Conservation (phyloP, 2,329 filamentous ascomycete genomes). For the Aspergillus uvarum region DNA sequence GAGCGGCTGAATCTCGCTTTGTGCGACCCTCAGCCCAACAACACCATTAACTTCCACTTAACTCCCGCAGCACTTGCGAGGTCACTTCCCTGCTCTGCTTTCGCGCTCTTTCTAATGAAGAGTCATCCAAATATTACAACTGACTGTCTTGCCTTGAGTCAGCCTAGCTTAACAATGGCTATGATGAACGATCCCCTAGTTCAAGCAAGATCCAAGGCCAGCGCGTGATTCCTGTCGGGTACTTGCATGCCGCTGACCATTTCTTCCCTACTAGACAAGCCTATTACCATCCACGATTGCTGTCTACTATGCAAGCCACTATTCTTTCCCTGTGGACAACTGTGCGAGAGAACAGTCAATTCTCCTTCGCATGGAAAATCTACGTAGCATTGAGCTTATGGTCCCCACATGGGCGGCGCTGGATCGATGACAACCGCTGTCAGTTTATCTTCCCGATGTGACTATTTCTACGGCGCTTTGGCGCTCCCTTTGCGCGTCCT, state of each 20-base stretch:
- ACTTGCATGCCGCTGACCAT: conserved; percentile 26
- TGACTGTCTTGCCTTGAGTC: neutral
- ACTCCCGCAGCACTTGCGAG: neutral
- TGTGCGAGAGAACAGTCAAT: neutral
- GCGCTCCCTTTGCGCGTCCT: neutral
- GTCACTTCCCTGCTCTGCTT: neutral
- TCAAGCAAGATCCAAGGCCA: conserved; percentile 21
- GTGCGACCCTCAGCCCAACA: neutral
- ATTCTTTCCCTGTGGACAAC: neutral
- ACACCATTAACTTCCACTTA: neutral
- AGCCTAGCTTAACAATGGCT: conserved; percentile 8
- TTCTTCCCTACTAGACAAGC: conserved; percentile 6
- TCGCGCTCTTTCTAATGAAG: neutral
- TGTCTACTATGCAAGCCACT: conserved; percentile 13
- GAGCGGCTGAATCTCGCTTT: neutral
- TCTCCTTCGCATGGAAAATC: neutral
- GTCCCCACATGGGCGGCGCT: neutral
- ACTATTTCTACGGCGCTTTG: neutral
- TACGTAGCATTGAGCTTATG: neutral
- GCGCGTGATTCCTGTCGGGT: conserved; percentile 32
- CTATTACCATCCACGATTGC: neutral
- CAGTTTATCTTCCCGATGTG: neutral
- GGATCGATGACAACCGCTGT: neutral
- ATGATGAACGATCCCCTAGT: conserved; percentile 13
- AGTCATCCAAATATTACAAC: neutral